Evolutionary conservation across 768 basidiomycete species (phyloP).

Genomic region (Imleria badia): DNA sequence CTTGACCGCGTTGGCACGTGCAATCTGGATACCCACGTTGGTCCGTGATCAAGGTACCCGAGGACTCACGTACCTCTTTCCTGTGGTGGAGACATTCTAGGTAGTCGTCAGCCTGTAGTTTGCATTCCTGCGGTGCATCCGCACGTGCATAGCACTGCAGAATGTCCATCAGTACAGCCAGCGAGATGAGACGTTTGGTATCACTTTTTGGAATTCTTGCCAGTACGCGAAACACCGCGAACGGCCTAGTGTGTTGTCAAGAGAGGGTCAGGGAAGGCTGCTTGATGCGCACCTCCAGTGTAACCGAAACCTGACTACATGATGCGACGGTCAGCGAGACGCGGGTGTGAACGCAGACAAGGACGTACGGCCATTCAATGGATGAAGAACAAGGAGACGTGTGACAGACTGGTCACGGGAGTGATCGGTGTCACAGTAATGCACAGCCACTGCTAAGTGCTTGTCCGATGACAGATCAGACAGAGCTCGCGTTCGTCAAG

Average conservation of each 20-base stretch:
- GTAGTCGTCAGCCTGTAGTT: conserved; percentile 77
- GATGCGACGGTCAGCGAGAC: conserved; percentile 12
- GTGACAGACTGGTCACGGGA: conserved; percentile 24
- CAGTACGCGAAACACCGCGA: conserved; percentile 89
- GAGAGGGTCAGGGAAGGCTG: background rate
- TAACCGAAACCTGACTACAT: conserved; percentile 65
- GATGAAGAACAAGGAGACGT: conserved; percentile 8
- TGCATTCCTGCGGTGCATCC: conserved; percentile 73
- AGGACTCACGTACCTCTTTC: conserved; percentile 67
- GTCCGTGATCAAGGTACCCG: background rate
- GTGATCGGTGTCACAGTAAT: conserved; percentile 14
- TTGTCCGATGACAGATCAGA: conserved; percentile 51
- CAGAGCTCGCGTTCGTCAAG: conserved; percentile 62
- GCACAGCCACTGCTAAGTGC: conserved; percentile 22
- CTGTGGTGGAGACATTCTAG: conserved; percentile 87
- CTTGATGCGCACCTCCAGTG: conserved; percentile 49
- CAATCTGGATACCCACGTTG: conserved; percentile 42
- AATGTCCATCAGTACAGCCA: conserved; percentile 8
- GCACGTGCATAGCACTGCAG: conserved; percentile 81
- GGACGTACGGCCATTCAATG: conserved; percentile 40
- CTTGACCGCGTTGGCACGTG: conserved; percentile 68
- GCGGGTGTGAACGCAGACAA: background rate
- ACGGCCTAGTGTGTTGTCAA: conserved; percentile 50
- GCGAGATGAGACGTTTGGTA: background rate
- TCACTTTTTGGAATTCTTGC: conserved; percentile 84